phyloP scores from a whole-genome alignment of 345 rosid genomes.

The Citropsis articulata region DNA sequence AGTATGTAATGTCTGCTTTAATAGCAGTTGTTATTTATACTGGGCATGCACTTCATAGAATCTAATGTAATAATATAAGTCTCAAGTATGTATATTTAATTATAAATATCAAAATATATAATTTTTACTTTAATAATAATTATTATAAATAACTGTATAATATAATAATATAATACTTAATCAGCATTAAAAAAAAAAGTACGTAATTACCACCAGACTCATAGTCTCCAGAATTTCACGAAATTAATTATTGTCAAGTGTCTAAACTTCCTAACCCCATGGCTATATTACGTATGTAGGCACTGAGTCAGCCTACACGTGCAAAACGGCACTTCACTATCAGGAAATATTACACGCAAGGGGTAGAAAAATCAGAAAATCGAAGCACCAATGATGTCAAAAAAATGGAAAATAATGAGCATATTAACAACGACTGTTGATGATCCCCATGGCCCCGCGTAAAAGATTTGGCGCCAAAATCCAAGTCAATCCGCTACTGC shows the following conservation, averaged over 20 bases:
- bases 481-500: slow-evolving; percentile 25
- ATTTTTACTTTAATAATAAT: too few species aligned
- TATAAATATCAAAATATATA: too few species aligned
- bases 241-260: not conserved
- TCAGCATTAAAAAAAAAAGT: too few species aligned
- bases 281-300: not conserved
- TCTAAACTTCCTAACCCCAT: not conserved
- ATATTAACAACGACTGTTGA: not conserved
- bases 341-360: not conserved
- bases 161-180: too few species aligned
- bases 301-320: not conserved
- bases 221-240: too few species aligned
- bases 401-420: not conserved
- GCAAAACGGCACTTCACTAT: not conserved
- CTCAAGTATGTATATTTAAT: too few species aligned
- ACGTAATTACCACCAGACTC: too few species aligned
- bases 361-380: not conserved
- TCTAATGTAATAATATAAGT: too few species aligned
- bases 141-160: too few species aligned
- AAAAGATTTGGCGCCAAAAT: slow-evolving; percentile 45
- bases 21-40: too few species aligned
- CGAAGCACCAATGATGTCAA: not conserved
- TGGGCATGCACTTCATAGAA: too few species aligned
- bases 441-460: slow-evolving; percentile 4
- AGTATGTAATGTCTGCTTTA: too few species aligned